Base-by-base conservation (phyloP, 805 yeast genomes). In the Yamadazyma sp. region DNA sequence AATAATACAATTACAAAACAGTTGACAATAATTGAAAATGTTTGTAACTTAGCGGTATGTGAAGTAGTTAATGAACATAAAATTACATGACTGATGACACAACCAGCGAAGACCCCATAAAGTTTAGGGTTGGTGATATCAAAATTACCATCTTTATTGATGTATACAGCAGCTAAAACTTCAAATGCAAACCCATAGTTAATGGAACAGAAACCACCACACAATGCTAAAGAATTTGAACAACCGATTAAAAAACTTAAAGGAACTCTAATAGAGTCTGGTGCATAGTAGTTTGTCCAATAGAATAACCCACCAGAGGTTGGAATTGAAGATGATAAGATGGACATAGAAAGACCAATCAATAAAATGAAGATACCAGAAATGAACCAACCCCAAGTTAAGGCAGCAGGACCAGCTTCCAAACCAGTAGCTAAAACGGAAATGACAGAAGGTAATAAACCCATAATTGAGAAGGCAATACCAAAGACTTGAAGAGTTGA, bases 351-450 rank as follows among this genome's bases (percentile, higher is more conserved):
- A 6, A 73, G 43, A 12, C 86, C 87, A 11, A 78, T 70, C 7
- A 66, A 50, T 35, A 80, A 49, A 36, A 82, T 77, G 47, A 78
- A 75, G 9, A 64, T 39, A 4, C 78, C 69, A 21, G 85, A 70
- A n/a, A 77, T 49, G 30, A 78, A 55, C 89, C 89, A 82, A 30
- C 86, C 82, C 88, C 88, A 82, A 4, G 80, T 64, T 37, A 79
- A 65, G 5, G 80, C 78, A 8, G 70, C 76, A 0, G 84, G 78
- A 4, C 87, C 87, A 0, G 81, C 76, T 19, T 73, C 55, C 8
- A 81, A 59, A 14, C 81, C 81, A 28, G 66, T 63, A 7, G 62
- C 62, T 22, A 80, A 51, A 21, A 70, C 65, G 3, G 84, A 73
- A 0, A 84, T 73, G 31, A 80, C 75, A 11, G 81, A 73, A 0